A percentile compares a stretch with the other conserved stretches of the same genome.
Evolutionary conservation across 2,329 filamentous ascomycete species (phyloP).

Genomic region (Trichoderma harzianum): DNA sequence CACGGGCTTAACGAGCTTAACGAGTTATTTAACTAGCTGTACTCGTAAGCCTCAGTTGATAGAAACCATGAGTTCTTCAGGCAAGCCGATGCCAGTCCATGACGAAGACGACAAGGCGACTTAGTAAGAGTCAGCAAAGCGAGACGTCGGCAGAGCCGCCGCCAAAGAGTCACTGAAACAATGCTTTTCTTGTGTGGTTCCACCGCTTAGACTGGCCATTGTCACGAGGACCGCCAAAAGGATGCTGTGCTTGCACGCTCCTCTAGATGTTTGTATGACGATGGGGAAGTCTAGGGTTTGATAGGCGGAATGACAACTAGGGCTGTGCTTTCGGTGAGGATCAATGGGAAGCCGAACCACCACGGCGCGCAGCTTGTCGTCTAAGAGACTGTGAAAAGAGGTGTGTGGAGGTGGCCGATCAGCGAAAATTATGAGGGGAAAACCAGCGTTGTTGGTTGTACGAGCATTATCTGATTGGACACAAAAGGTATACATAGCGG

Average conservation of each 20-base stretch:
- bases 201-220: background rate
- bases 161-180: background rate
- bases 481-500: background rate
- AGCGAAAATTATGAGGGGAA: background rate
- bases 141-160: background rate
- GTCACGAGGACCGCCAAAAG: slow-evolving; percentile 17
- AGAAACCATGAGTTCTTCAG: background rate
- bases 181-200: background rate
- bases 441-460: background rate
- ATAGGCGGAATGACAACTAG: slow-evolving; percentile 12
- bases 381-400: background rate
- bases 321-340: slow-evolving; percentile 15
- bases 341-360: background rate
- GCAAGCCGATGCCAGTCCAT: background rate
- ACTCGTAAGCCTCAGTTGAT: background rate
- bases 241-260: background rate
- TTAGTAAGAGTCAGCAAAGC: background rate
- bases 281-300: slow-evolving; percentile 17
- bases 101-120: background rate
- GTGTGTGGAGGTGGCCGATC: background rate
- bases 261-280: background rate
- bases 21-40: background rate
- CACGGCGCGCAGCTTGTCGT: background rate
- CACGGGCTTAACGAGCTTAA: background rate
- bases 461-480: slow-evolving; percentile 7